Evolutionary conservation across 1,284 basidiomycete genomes (phyloP).

Genomic region (Psilocybe mexicana): DNA sequence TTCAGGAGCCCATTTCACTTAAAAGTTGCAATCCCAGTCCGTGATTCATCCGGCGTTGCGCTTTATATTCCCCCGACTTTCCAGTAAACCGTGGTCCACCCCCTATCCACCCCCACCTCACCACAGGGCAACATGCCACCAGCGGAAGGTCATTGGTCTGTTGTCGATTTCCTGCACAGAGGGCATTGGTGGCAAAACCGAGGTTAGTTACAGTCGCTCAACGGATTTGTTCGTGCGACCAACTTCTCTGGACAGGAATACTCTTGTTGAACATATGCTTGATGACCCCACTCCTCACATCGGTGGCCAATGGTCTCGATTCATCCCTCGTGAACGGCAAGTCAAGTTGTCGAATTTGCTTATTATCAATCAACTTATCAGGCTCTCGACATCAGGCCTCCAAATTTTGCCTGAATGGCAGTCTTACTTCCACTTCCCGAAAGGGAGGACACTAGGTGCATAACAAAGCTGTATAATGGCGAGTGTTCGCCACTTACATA

Average conservation of each 20-base stretch:
- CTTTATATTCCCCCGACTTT: constrained; percentile 1
- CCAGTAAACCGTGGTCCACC: background rate
- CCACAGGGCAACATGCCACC: constrained; percentile 10
- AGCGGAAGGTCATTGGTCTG: constrained; percentile 34
- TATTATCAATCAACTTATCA: background rate
- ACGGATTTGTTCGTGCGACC: background rate
- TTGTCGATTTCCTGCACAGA: constrained; percentile 57
- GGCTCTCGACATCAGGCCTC: constrained; percentile 41
- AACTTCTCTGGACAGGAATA: constrained; percentile 44
- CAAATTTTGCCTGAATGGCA: constrained; percentile 68
- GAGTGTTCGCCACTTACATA: background rate
- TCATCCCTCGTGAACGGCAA: constrained; percentile 65
- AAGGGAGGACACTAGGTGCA: constrained; percentile 52
- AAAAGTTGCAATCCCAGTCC: background rate
- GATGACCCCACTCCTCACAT: constrained; percentile 58
- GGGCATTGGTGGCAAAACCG: constrained; percentile 65
- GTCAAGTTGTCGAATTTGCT: constrained; percentile 6
- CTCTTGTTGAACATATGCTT: constrained; percentile 60
- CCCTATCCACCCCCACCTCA: background rate
- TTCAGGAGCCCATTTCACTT: background rate
- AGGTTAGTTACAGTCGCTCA: constrained; percentile 36
- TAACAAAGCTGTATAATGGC: background rate
- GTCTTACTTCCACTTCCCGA: constrained; percentile 50
- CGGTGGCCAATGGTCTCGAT: constrained; percentile 61
- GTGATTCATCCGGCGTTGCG: constrained; percentile 4